Base-by-base conservation (phyloP, 805 yeast species). In the Nakazawaea ambrosiae region DNA sequence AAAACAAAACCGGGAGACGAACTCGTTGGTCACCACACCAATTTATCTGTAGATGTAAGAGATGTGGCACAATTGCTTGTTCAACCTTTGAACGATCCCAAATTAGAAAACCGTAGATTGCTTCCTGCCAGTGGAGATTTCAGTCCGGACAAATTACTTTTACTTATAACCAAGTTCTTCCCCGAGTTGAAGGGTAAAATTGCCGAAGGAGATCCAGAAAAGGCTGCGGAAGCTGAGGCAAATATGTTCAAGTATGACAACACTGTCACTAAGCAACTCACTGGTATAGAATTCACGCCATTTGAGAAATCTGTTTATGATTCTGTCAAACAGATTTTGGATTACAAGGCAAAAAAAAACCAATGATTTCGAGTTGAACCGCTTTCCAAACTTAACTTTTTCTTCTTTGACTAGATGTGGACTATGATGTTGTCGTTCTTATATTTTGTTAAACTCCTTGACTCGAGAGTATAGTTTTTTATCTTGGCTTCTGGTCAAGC, bases 31-130 rank as follows among this genome's bases (percentile, higher is more conserved):
- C 31, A 28, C 11, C 49, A 52, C 23, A 18, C 47, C 11, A 40
- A 39, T 9, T 38, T n/a, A 23, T 35, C n/a, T 63, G 61, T 71
- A 24, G 82, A 78, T 52, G 83, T 78, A 5, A 65, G 82, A 49
- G 84, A 79, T 49, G 80, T 73, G 26, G 81, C 84, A 6, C 51
- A 50, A 37, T 75, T 79, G 6, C 86, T 80, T 49, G 47, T 74
- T 11, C 46, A 51, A n/a, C 50, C 55, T 4, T 30, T 54, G 9
- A 51, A 48, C 33, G 41, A 45, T 17, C 38, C 45, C 22, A 41
- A 41, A 10, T 23, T 45, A 20, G 35, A 19, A 9, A 31, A 31
- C 12, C 11, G 25, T 19, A 31, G 40, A 31, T 31, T 37, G 12
- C 31, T 37, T 22, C 26, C 27, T 4, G 22, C 12, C 5, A 20